A percentile compares a stretch with the other conserved stretches of the same genome.
Evolutionary conservation across 768 basidiomycete genomes (phyloP).

Genomic region (Xerocomus potaroensis): DNA sequence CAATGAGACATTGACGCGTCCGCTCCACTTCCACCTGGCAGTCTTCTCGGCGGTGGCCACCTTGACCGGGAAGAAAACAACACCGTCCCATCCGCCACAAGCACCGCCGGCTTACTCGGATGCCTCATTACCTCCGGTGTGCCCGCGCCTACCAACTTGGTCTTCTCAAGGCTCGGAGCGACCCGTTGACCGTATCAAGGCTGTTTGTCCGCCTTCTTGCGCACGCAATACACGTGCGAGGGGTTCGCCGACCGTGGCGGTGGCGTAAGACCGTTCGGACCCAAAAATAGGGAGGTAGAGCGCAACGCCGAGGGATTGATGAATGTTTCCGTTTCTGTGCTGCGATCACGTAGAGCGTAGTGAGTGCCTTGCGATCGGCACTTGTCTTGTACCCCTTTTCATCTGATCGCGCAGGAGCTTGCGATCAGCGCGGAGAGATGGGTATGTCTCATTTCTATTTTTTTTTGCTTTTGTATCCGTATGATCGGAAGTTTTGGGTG

Average conservation of each 20-base stretch:
- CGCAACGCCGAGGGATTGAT: slow-evolving; percentile 54
- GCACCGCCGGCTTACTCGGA: slow-evolving; percentile 54
- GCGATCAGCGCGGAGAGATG: slow-evolving; percentile 51
- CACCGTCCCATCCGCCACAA: slow-evolving; percentile 15
- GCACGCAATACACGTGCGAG: slow-evolving; percentile 29
- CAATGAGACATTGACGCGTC: slow-evolving; percentile 62
- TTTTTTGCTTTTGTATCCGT: too few species aligned
- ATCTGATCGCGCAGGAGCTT: slow-evolving; percentile 50
- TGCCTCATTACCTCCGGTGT: slow-evolving; percentile 57
- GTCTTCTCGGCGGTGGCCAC: slow-evolving; percentile 49
- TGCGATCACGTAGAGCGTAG: slow-evolving; percentile 48
- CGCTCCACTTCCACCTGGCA: slow-evolving; percentile 50
- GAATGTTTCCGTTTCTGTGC: slow-evolving; percentile 41
- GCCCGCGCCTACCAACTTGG: slow-evolving; percentile 58
- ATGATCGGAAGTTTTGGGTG: too few species aligned
- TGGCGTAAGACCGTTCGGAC: slow-evolving; percentile 60
- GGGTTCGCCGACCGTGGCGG: slow-evolving; percentile 65
- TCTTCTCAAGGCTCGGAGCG: too few species aligned
- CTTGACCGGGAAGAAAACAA: slow-evolving; percentile 63
- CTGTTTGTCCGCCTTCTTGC: too few species aligned
- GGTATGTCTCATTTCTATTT: slow-evolving; percentile 60
- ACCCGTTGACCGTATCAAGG: too few species aligned
- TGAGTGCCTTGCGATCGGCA: too few species aligned
- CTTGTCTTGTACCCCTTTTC: too few species aligned
- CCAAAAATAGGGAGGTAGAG: too few species aligned